These are phyloP conservation scores for Nakaseomyces delphensis DNA, from an alignment of 1,139 yeast genomes.

Conservation along the genomic window DNA sequence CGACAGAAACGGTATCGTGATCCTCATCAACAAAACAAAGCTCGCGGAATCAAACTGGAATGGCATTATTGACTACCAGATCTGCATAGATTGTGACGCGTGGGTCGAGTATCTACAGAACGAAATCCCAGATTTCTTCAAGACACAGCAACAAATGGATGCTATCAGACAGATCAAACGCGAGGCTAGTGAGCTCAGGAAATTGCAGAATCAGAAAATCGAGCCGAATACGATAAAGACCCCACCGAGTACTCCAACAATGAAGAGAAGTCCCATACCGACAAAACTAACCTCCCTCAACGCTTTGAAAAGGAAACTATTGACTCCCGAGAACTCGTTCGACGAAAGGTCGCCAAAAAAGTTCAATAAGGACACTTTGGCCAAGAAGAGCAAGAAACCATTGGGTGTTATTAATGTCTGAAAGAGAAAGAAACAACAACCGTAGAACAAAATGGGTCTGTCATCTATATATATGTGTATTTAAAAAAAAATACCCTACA, in stretches of 20 bases:
- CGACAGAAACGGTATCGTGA: slow-evolving; percentile 48
- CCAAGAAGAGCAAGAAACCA: slow-evolving; percentile 2
- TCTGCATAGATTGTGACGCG: slow-evolving; percentile 70
- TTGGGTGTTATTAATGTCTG: slow-evolving; percentile 1
- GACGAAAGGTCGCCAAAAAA: slow-evolving; percentile 7
- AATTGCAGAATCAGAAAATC: slow-evolving; percentile 17
- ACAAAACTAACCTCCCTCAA: not conserved
- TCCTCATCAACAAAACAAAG: slow-evolving; percentile 45
- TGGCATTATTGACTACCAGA: slow-evolving; percentile 47
- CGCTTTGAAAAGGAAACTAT: slow-evolving; percentile 4
- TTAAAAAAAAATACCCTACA: not conserved
- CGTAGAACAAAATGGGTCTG: no score
- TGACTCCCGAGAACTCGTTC: slow-evolving; percentile 8
- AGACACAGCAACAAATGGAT: slow-evolving; percentile 27
- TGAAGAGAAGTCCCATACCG: slow-evolving; percentile 2
- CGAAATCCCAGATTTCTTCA: slow-evolving; percentile 29
- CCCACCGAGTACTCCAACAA: slow-evolving; percentile 22
- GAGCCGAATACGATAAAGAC: slow-evolving; percentile 14
- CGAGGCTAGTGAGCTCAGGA: slow-evolving; percentile 29
- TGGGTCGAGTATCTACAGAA: slow-evolving; percentile 43
- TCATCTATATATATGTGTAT: not conserved
- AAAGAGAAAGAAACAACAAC: not conserved
- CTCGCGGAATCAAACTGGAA: slow-evolving; percentile 47
- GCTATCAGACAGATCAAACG: slow-evolving; percentile 24
- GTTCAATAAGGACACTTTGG: not conserved